Evolutionary conservation across 176 grass and related monocot genomes (phyloP).

Genomic region (Eleusine indica): DNA sequence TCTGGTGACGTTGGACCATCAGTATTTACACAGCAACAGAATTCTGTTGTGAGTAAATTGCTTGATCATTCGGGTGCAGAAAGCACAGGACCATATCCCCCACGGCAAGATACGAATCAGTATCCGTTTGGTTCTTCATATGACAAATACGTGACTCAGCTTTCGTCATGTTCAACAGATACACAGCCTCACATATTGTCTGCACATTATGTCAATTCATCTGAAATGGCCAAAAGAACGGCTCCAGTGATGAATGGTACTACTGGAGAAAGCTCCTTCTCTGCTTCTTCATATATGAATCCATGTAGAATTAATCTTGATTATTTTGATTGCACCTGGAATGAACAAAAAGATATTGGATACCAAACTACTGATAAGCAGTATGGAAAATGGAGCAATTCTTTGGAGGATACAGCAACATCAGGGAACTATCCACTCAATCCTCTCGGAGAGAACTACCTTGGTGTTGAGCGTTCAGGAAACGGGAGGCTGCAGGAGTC

Average conservation of each 20-base stretch:
- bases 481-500: slow-evolving; percentile 24
- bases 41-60: slow-evolving; percentile 30
- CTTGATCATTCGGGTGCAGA: slow-evolving; percentile 33
- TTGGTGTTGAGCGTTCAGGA: background rate
- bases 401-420: background rate
- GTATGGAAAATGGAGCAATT: slow-evolving; percentile 19
- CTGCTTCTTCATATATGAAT: slow-evolving; percentile 51
- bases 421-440: background rate
- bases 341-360: slow-evolving; percentile 47
- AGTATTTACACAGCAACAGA: slow-evolving; percentile 24
- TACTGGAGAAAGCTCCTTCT: slow-evolving; percentile 38
- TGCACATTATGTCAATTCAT: slow-evolving; percentile 19
- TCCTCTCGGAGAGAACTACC: slow-evolving; percentile 21
- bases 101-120: slow-evolving; percentile 16
- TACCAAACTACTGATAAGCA: slow-evolving; percentile 34
- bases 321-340: slow-evolving; percentile 57
- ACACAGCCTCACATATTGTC: slow-evolving; percentile 14
- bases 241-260: slow-evolving; percentile 37
- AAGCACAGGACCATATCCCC: slow-evolving; percentile 22
- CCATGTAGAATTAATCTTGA: slow-evolving; percentile 63
- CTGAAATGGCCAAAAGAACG: slow-evolving; percentile 35
- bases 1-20: slow-evolving; percentile 51
- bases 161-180: slow-evolving; percentile 50
- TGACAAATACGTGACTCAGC: slow-evolving; percentile 54
- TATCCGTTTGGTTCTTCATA: slow-evolving; percentile 42